These are phyloP conservation scores for Papiliotrema fonsecae DNA, from an alignment of 1,284 basidiomycete species.

Conservation along the genomic window DNA sequence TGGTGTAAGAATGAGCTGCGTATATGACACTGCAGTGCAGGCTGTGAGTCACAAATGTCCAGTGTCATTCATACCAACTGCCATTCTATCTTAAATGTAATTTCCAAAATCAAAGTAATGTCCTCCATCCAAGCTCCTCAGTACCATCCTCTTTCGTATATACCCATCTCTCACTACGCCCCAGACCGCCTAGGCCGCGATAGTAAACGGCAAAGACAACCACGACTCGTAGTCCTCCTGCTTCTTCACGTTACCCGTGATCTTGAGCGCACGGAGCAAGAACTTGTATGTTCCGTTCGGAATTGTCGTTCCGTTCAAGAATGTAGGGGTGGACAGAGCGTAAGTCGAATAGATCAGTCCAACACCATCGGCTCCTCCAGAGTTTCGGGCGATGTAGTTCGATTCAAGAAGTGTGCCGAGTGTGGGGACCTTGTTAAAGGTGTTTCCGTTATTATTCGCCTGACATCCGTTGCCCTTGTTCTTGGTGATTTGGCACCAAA, in stretches of 20 bases:
- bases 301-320: conserved; percentile 58
- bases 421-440: conserved; percentile 48
- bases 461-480: conserved; percentile 19
- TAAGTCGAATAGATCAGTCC: conserved; percentile 49
- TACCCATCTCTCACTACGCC: background rate
- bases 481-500: conserved; percentile 22
- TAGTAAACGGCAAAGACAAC: conserved; percentile 12
- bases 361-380: conserved; percentile 27
- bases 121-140: too few relatives aligned
- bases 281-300: conserved; percentile 59
- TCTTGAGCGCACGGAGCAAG: conserved; percentile 58
- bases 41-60: too few relatives aligned
- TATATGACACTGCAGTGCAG: too few relatives aligned
- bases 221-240: conserved; percentile 59
- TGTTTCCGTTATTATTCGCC: conserved; percentile 14
- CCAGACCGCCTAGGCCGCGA: background rate
- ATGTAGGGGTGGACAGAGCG: conserved; percentile 47
- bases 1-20: too few relatives aligned
- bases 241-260: conserved; percentile 55
- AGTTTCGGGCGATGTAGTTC: conserved; percentile 46
- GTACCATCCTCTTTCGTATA: background rate
- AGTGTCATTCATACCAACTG: too few relatives aligned
- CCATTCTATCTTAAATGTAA: too few relatives aligned
- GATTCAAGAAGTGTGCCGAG: conserved; percentile 49
- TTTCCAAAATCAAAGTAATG: background rate